These are phyloP conservation scores for Yamadazyma diddensiae DNA, from an alignment of 1,139 yeast genomes.

Conservation along the genomic window DNA sequence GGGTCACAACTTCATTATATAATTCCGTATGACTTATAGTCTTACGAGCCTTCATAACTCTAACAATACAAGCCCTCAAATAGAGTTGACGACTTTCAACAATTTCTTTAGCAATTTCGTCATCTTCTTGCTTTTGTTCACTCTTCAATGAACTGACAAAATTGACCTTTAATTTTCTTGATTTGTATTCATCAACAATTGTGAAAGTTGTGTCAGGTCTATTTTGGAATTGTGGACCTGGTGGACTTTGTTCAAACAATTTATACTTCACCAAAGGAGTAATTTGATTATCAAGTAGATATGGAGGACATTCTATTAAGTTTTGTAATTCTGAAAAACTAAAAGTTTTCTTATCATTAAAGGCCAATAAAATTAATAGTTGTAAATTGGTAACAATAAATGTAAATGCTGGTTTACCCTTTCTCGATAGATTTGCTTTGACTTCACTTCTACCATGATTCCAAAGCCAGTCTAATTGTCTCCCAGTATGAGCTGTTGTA, in stretches of 20 bases:
- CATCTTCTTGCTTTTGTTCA: constrained; percentile 74
- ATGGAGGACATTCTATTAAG: constrained; percentile 64
- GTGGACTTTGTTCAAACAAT: constrained; percentile 63
- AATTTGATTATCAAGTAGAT: constrained; percentile 70
- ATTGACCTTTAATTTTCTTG: constrained; percentile 81
- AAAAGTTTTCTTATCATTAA: constrained; percentile 61
- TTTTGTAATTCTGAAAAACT: constrained; percentile 61
- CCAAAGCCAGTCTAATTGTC: constrained; percentile 96
- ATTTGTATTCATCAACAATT: constrained; percentile 77
- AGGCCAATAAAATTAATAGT: constrained; percentile 79
- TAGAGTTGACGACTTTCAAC: constrained; percentile 84
- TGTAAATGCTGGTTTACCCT: constrained; percentile 78
- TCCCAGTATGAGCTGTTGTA: constrained; percentile 74
- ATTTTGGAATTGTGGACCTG: constrained; percentile 46
- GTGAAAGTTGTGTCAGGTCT: constrained; percentile 62
- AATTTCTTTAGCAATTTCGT: constrained; percentile 80
- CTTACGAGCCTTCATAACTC: constrained; percentile 95
- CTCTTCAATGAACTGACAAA: constrained; percentile 79
- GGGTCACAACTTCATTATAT: constrained; percentile 86
- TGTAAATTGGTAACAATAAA: constrained; percentile 85
- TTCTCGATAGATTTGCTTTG: constrained; percentile 80
- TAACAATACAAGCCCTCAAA: constrained; percentile 89
- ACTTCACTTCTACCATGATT: constrained; percentile 90
- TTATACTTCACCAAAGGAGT: constrained; percentile 78
- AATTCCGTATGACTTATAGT: constrained; percentile 73